Conservation (phyloP, 345 rosid genomes). For the Boechera divaricarpa region DNA sequence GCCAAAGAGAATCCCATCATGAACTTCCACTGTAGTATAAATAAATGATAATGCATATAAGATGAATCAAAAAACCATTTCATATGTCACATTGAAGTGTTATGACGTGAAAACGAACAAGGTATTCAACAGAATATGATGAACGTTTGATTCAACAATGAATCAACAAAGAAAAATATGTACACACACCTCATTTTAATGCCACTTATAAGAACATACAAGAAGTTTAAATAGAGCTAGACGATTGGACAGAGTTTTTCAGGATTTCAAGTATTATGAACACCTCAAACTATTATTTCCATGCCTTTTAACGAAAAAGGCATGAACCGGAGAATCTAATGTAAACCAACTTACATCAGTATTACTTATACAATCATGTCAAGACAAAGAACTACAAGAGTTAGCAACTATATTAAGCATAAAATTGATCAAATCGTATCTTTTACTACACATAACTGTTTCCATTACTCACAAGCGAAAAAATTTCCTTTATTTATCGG, state of each 20-base stretch:
- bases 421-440: slow-evolving; percentile 9
- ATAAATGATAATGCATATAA: slow-evolving; percentile 17
- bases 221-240: slow-evolving; percentile 14
- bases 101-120: slow-evolving; percentile 13
- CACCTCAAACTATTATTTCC: slow-evolving; percentile 4
- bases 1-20: slow-evolving; percentile 6
- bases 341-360: slow-evolving; percentile 7
- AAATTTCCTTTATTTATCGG: background rate
- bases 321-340: background rate
- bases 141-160: background rate
- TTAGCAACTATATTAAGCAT: background rate
- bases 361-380: slow-evolving; percentile 14
- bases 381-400: slow-evolving; percentile 26
- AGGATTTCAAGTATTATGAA: slow-evolving; percentile 6
- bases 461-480: background rate
- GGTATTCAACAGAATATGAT: background rate
- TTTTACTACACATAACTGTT: slow-evolving; percentile 14
- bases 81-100: slow-evolving; percentile 17
- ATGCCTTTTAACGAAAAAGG: slow-evolving; percentile 5
- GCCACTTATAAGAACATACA: slow-evolving; percentile 10
- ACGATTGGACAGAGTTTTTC: background rate
- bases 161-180: background rate
- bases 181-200: background rate
- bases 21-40: background rate
- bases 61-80: slow-evolving; percentile 11